phyloP scores from a whole-genome alignment of 2,329 filamentous ascomycete species.

The Aureobasidium sp. region DNA sequence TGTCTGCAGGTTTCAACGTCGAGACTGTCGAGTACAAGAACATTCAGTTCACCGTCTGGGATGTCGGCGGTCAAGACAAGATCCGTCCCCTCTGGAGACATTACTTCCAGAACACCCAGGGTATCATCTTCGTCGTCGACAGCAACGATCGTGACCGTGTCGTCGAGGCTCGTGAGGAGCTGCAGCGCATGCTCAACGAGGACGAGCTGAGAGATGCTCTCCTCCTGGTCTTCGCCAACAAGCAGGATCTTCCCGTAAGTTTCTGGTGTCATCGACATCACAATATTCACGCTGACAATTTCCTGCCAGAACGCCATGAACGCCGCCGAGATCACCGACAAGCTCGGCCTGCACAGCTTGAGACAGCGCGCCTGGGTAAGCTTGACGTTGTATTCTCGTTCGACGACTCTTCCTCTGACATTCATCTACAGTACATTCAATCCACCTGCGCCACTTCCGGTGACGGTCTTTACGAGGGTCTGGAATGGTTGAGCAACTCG shows the following conservation, averaged over 20 bases:
- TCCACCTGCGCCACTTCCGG: slow-evolving; percentile 97
- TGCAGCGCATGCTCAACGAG: slow-evolving; percentile 96
- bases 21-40: slow-evolving; percentile 99
- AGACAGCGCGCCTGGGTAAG: slow-evolving; percentile 98
- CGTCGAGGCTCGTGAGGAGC: slow-evolving; percentile 84
- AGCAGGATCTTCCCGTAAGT: slow-evolving; percentile 89
- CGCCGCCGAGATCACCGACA: slow-evolving; percentile 98
- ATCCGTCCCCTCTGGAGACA: slow-evolving; percentile 95
- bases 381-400: not conserved
- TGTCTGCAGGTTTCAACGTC: slow-evolving; percentile 72
- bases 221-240: slow-evolving; percentile 94
- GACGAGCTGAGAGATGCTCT: slow-evolving; percentile 95
- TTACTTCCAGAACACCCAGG: slow-evolving; percentile 94
- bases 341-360: slow-evolving; percentile 98
- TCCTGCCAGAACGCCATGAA: slow-evolving; percentile 89
- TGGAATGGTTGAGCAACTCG: slow-evolving; percentile 55
- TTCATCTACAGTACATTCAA: slow-evolving; percentile 72
- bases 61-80: slow-evolving; percentile 98
- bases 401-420: not conserved
- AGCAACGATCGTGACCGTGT: slow-evolving; percentile 86
- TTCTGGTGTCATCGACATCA: not conserved
- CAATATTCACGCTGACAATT: not conserved
- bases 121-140: slow-evolving; percentile 97
- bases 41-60: slow-evolving; percentile 99
- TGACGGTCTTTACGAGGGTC: slow-evolving; percentile 99